phyloP scores from a whole-genome alignment of 805 yeast genomes.

The Deakozyma indianensis region DNA sequence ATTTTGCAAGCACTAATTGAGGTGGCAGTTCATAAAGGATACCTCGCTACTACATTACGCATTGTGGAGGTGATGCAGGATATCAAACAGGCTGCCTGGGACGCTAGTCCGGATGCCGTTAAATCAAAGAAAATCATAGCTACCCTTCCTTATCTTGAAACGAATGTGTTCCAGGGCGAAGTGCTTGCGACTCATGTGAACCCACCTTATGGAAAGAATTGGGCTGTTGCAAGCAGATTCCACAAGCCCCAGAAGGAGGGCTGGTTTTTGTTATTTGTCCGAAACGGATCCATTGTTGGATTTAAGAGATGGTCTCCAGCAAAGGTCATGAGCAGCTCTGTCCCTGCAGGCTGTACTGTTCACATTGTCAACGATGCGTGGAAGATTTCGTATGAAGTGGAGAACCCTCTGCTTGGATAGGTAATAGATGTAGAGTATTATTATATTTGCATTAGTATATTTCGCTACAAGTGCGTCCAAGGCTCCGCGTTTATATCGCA shows the following conservation, averaged over 20 bases:
- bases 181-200: not conserved
- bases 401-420: too few species aligned
- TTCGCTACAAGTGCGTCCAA: too few species aligned
- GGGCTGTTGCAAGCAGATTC: constrained; percentile 23
- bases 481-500: too few species aligned
- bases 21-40: constrained; percentile 75
- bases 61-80: constrained; percentile 67
- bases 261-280: constrained; percentile 65
- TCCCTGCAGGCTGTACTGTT: not conserved
- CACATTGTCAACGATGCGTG: constrained; percentile 1
- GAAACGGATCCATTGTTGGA: constrained; percentile 33
- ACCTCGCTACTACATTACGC: constrained; percentile 41
- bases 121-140: not conserved
- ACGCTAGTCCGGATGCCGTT: constrained; percentile 40
- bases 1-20: constrained; percentile 87
- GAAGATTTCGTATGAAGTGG: not conserved
- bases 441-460: too few species aligned
- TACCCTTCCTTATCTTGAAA: not conserved
- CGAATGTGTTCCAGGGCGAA: not conserved
- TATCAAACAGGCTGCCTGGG: constrained; percentile 81
- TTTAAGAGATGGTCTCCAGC: constrained; percentile 4
- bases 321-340: constrained; percentile 5
- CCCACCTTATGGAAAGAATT: not conserved
- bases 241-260: constrained; percentile 87
- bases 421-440: not conserved